phyloP scores from a whole-genome alignment of 208 protist species.

The Borovskyia barvae region DNA sequence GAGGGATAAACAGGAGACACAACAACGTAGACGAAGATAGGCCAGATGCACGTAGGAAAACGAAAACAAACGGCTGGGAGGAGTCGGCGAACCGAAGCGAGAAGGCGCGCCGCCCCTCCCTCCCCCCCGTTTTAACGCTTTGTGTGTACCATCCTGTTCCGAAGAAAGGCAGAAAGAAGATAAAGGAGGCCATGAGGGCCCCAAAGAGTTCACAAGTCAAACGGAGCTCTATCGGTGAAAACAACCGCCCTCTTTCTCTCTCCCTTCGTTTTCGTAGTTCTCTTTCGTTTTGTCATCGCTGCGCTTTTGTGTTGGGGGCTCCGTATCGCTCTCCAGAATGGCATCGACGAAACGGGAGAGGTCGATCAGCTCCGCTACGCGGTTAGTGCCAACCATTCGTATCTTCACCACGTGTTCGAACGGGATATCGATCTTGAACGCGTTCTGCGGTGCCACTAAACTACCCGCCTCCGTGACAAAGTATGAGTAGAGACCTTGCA shows the following conservation, averaged over 20 bases:
- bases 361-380: constrained; percentile 68
- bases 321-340: constrained; percentile 22
- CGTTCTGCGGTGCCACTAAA: constrained; percentile 71
- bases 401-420: constrained; percentile 81
- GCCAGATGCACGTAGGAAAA: too few species aligned
- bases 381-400: constrained; percentile 53
- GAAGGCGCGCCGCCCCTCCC: too few species aligned
- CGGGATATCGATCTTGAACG: constrained; percentile 76
- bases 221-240: neutral
- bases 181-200: too few species aligned
- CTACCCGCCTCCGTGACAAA: constrained; percentile 79
- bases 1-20: too few species aligned
- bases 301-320: neutral
- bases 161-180: constrained; percentile 3
- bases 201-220: constrained; percentile 4
- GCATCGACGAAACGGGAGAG: constrained; percentile 53
- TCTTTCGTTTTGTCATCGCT: too few species aligned
- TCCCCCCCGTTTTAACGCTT: too few species aligned
- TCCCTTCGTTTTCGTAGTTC: too few species aligned
- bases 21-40: too few species aligned
- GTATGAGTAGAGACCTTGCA: constrained; percentile 87
- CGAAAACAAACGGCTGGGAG: too few species aligned
- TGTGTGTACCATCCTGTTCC: too few species aligned
- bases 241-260: neutral
- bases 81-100: too few species aligned